These are phyloP conservation scores for Rosa multiflora DNA, from an alignment of 306 rosid genomes.

Conservation along the genomic window DNA sequence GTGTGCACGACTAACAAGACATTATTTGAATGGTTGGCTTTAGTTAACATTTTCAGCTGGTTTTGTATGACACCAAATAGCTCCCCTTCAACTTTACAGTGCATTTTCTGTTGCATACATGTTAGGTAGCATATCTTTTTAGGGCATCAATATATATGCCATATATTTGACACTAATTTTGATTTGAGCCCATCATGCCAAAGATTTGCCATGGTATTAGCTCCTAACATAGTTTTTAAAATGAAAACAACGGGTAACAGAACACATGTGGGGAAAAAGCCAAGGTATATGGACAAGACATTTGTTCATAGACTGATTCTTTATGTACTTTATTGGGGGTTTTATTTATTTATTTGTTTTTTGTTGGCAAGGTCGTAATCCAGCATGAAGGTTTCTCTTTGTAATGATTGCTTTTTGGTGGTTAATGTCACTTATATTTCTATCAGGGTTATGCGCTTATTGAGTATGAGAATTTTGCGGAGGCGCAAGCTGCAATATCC, in stretches of 20 bases:
- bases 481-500: constrained; percentile 85
- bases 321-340: not conserved
- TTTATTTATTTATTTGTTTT: not conserved
- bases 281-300: not conserved
- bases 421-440: not conserved
- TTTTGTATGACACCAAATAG: not conserved
- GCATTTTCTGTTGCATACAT: not conserved
- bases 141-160: not conserved
- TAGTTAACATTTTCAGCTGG: not conserved
- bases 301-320: not conserved
- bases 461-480: constrained; percentile 51
- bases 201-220: not conserved
- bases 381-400: not conserved
- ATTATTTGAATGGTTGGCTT: not conserved
- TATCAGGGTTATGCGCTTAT: constrained; percentile 56
- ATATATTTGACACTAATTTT: not conserved
- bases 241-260: not conserved
- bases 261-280: not conserved
- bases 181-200: not conserved
- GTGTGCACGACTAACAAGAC: not conserved
- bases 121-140: not conserved
- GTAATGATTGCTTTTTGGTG: not conserved
- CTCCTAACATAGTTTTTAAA: not conserved
- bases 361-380: not conserved
- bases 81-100: not conserved